Evolutionary conservation across 2,329 filamentous ascomycete genomes (phyloP).

Genomic region (Claviceps spartinae): DNA sequence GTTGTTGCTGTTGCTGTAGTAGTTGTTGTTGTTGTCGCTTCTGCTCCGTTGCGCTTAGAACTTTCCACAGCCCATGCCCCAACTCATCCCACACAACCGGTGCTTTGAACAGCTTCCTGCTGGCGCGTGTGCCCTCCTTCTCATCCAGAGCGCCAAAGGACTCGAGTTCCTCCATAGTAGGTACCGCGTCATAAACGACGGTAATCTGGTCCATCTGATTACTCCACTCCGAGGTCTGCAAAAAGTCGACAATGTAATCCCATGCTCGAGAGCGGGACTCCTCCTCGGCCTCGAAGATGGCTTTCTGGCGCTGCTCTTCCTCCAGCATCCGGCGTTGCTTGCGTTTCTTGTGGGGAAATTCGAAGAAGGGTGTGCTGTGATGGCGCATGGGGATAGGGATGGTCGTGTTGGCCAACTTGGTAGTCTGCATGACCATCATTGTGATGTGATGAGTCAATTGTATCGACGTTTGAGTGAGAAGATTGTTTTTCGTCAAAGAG

Average conservation of each 20-base stretch:
- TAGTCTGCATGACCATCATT: conserved; percentile 4
- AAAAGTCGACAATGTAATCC: conserved; percentile 19
- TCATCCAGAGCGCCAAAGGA: conserved; percentile 19
- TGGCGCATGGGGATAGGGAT: conserved; percentile 5
- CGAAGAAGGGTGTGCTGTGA: conserved; percentile 10
- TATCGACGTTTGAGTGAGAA: neutral
- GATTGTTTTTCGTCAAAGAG: neutral
- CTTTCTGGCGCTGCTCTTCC: conserved; percentile 9
- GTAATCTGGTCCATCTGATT: conserved; percentile 20
- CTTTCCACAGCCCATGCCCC: conserved; percentile 21
- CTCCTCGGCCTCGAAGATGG: conserved; percentile 18
- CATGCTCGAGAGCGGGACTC: conserved; percentile 17
- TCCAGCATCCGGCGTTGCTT: conserved; percentile 10
- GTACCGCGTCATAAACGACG: conserved; percentile 20
- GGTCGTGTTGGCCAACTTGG: conserved; percentile 4
- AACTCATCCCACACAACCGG: conserved; percentile 25
- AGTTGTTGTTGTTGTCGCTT: neutral
- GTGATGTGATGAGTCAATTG: neutral
- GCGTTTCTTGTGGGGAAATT: conserved; percentile 12
- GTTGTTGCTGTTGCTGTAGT: neutral
- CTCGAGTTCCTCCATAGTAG: conserved; percentile 20
- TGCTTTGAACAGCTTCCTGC: conserved; percentile 24
- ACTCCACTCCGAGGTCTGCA: conserved; percentile 16
- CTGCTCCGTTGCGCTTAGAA: conserved; percentile 8
- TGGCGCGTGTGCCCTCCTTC: conserved; percentile 22